These are phyloP conservation scores for Zygotorulaspora florentina DNA, from an alignment of 805 yeast species.

Conservation along the genomic window DNA sequence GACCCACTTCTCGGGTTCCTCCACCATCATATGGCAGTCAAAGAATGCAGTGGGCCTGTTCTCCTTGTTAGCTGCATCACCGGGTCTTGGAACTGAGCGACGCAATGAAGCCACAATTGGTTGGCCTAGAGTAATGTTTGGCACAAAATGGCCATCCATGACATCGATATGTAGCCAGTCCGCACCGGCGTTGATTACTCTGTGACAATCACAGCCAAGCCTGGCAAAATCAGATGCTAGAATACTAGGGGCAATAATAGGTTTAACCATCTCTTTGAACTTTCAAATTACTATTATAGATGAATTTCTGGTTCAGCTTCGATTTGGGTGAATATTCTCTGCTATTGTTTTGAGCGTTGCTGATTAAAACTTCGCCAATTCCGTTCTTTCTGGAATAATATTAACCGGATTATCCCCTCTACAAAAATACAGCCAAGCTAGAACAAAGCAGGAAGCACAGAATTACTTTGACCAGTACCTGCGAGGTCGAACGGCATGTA, in stretches of 20 bases:
- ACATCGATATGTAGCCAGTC: constrained; percentile 98
- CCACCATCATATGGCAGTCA: constrained; percentile 99
- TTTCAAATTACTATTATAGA: neutral
- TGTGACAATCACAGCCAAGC: constrained; percentile 81
- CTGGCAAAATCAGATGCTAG: constrained; percentile 89
- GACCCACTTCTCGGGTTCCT: constrained; percentile 90
- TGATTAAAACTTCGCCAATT: no score
- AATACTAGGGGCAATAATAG: constrained; percentile 91
- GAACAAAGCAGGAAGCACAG: no score
- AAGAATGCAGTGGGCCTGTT: constrained; percentile 51
- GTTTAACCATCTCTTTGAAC: constrained; percentile 53
- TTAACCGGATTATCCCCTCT: no score
- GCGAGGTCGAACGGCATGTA: no score
- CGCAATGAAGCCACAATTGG: constrained; percentile 80
- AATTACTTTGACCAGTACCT: no score
- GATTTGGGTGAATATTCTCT: neutral
- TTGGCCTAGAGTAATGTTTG: constrained; percentile 91
- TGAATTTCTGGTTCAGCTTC: no score
- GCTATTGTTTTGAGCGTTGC: neutral
- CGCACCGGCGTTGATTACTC: constrained; percentile 73
- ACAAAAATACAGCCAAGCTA: no score
- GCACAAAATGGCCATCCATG: constrained; percentile 99
- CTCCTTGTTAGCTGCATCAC: constrained; percentile 35
- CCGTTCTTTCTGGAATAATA: no score
- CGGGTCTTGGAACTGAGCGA: constrained; percentile 64